phyloP scores from a whole-genome alignment of 1,284 basidiomycete species.

The Inonotus obliquus region DNA sequence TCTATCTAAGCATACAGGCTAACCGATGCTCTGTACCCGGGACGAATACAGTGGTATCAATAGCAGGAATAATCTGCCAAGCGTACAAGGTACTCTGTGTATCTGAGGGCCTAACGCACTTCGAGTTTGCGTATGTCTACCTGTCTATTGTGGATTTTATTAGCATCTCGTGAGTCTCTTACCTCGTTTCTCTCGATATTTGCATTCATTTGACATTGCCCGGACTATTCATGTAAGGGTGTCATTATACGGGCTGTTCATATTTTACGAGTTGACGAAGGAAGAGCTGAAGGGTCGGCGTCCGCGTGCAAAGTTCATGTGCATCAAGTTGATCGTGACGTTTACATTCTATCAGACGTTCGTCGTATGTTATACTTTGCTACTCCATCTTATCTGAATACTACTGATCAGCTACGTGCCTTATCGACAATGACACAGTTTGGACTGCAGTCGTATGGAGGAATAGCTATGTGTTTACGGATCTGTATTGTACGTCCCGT shows the following conservation, averaged over 20 bases:
- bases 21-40: neutral
- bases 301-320: conserved; percentile 78
- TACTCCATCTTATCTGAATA: neutral
- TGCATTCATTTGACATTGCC: no score
- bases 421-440: conserved; percentile 49
- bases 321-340: conserved; percentile 84
- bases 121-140: conserved; percentile 56
- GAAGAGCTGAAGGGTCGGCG: conserved; percentile 71
- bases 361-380: conserved; percentile 37
- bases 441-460: no score
- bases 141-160: conserved; percentile 68
- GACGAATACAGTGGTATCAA: conserved; percentile 47
- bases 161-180: conserved; percentile 60
- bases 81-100: conserved; percentile 63
- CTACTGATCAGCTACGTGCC: neutral
- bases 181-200: neutral
- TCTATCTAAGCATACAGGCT: neutral
- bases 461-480: no score
- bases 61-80: conserved; percentile 75
- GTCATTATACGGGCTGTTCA: conserved; percentile 72
- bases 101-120: conserved; percentile 55
- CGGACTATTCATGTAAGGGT: no score
- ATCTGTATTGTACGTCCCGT: no score
- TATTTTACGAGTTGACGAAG: conserved; percentile 79
- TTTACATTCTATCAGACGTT: conserved; percentile 79